A percentile compares a stretch with the other conserved stretches of the same genome.
These are phyloP conservation scores for Schizosaccharomyces octosporus DNA, from an alignment of 805 yeast genomes.

Conservation along the genomic window DNA sequence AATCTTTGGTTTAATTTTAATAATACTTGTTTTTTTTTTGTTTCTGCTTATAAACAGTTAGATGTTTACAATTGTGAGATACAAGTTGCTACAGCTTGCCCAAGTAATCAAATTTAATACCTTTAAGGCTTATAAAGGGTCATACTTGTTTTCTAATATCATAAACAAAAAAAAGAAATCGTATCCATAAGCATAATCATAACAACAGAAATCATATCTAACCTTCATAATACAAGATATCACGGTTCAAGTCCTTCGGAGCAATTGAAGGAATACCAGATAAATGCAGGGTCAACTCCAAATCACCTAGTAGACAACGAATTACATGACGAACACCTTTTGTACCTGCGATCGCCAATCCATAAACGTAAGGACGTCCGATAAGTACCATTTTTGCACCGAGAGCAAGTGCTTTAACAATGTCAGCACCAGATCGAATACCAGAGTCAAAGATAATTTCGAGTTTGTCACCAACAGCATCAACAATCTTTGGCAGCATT, in stretches of 20 bases:
- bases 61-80: too few relatives aligned
- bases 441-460: constrained; percentile 40
- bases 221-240: background rate
- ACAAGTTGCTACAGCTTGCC: too few relatives aligned
- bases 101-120: too few relatives aligned
- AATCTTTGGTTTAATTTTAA: too few relatives aligned
- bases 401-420: constrained; percentile 33
- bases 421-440: constrained; percentile 35
- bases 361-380: constrained; percentile 38
- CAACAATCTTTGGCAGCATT: constrained; percentile 25
- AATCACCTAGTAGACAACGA: constrained; percentile 7
- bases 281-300: constrained; percentile 6
- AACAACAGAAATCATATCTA: background rate
- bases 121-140: too few relatives aligned
- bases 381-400: constrained; percentile 39
- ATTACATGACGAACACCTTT: constrained; percentile 23
- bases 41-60: too few relatives aligned
- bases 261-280: background rate
- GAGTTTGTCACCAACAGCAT: constrained; percentile 15
- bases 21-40: too few relatives aligned
- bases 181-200: background rate
- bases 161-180: too few relatives aligned
- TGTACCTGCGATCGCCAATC: constrained; percentile 38
- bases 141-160: too few relatives aligned
- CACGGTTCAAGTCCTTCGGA: background rate